phyloP scores from a whole-genome alignment of 1,284 basidiomycete species.

The Cryptococcus depauperatus region DNA sequence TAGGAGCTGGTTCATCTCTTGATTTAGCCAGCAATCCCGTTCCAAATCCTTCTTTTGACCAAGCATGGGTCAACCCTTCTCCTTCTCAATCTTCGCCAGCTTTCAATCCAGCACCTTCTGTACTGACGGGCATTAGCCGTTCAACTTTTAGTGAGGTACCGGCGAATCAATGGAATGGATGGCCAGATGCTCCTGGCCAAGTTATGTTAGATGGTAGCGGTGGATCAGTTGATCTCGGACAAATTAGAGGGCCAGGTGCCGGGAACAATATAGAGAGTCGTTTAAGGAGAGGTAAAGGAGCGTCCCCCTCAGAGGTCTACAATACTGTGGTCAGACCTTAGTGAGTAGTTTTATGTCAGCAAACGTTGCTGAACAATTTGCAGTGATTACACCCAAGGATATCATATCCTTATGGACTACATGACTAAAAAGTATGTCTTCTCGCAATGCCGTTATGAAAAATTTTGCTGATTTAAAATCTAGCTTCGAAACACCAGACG shows the following conservation, averaged over 20 bases:
- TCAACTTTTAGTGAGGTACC: background rate
- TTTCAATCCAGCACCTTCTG: conserved; percentile 7
- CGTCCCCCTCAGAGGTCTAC: conserved; percentile 52
- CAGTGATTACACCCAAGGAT: conserved; percentile 79
- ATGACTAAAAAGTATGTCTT: conserved; percentile 61
- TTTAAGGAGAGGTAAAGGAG: conserved; percentile 2
- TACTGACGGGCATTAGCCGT: background rate
- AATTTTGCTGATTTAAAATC: conserved; percentile 27
- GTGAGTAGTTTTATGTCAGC: conserved; percentile 17
- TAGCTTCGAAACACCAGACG: conserved; percentile 93
- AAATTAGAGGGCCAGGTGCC: background rate
- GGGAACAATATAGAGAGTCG: background rate
- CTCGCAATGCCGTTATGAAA: background rate
- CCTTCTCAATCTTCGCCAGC: conserved; percentile 1
- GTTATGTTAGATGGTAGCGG: conserved; percentile 4
- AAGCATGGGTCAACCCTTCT: conserved; percentile 13
- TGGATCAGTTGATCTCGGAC: conserved; percentile 1
- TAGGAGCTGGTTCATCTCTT: conserved; percentile 1
- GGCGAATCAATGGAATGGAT: background rate
- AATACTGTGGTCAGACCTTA: conserved; percentile 69
- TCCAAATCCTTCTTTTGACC: conserved; percentile 5
- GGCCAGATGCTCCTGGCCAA: background rate
- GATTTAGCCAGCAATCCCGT: conserved; percentile 3
- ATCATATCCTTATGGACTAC: conserved; percentile 89
- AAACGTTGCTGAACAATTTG: background rate